Percentiles rank a stretch among this genome's conserved stretches.
These are phyloP conservation scores for Litsea cubeba DNA, from an alignment of 164 flowering plant genomes.

Conservation along the genomic window DNA sequence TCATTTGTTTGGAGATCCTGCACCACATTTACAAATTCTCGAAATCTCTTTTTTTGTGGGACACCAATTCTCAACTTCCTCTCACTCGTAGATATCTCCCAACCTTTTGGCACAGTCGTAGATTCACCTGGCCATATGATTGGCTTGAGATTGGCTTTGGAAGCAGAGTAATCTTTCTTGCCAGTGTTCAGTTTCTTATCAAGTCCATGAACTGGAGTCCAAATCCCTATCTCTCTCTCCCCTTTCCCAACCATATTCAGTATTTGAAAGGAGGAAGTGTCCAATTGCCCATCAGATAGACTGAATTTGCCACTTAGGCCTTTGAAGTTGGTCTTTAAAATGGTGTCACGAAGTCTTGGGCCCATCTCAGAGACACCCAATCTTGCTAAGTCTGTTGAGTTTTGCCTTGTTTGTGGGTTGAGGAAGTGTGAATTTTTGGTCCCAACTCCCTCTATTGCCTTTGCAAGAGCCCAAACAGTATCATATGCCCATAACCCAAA, in stretches of 20 bases:
- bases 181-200: background rate
- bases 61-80: conserved; percentile 30
- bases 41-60: conserved; percentile 27
- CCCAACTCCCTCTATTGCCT: conserved; percentile 28
- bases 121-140: conserved; percentile 41
- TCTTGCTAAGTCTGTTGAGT: conserved; percentile 13
- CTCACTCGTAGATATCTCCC: conserved; percentile 25
- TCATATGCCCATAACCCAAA: conserved; percentile 57
- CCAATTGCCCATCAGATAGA: conserved; percentile 27
- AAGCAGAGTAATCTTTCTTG: background rate
- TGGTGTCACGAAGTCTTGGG: conserved; percentile 17
- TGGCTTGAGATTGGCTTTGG: conserved; percentile 5
- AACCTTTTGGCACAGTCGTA: conserved; percentile 20
- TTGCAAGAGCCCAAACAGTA: conserved; percentile 32
- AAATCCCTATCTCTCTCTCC: conserved; percentile 29
- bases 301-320: conserved; percentile 41
- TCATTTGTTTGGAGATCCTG: conserved; percentile 2
- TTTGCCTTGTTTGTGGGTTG: background rate
- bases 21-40: conserved; percentile 25
- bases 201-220: conserved; percentile 32
- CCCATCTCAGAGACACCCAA: conserved; percentile 29
- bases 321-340: conserved; percentile 14
- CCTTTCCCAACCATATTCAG: conserved; percentile 31
- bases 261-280: conserved; percentile 22
- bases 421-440: conserved; percentile 6